Evolutionary conservation across 2,329 filamentous ascomycete genomes (phyloP), one percentile per base, ranked within the genome.

Genomic region (Herpotrichia juniperi): DNA sequence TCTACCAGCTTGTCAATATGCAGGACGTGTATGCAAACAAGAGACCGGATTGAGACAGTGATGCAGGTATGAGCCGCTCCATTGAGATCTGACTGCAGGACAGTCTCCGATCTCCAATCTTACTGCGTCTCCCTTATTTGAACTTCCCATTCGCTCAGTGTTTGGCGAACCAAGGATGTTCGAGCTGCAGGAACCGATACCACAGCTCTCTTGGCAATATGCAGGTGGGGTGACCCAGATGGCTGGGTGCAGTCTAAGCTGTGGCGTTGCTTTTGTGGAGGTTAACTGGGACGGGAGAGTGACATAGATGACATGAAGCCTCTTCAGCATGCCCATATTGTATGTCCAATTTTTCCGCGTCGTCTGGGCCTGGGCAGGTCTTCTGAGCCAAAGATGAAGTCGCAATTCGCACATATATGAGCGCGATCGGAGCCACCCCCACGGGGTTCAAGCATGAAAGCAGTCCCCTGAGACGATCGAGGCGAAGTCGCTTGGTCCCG

Each of bases 61-160:
- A n/a, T n/a, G n/a, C n/a, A n/a, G n/a, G n/a, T n/a, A n/a, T n/a
- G n/a, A n/a, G n/a, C n/a, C n/a, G n/a, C n/a, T 14, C 43, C 0
- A 85, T 78, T 12, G 88, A 74, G 0, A 75, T 71, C 5, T 10
- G 54, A 42, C 53, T 78, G 71, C 16, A 61, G 58, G 1, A 57
- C 62, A 14, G 71, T 75, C 50, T 67, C 30, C 40, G 73, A 75
- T 14, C 62, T 62, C 71, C 68, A 76, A 51, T 48, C 56, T 4
- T 42, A 69, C 1, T 56, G 52, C 34, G 31, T 34, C 16, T 34
- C n/a, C 16, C 31, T 9, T 34, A n/a, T 34, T n/a, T 34, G 16
- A 34, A n/a, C 31, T 34, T 37, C 17, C 16, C 6, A 25, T 40
- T 40, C 19, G 19, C n/a, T 8, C 5, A 40, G 7, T 11, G 19